A percentile compares a stretch with the other conserved stretches of the same genome.
Conservation (phyloP, 306 rosid species). For the Castanea sativa region DNA sequence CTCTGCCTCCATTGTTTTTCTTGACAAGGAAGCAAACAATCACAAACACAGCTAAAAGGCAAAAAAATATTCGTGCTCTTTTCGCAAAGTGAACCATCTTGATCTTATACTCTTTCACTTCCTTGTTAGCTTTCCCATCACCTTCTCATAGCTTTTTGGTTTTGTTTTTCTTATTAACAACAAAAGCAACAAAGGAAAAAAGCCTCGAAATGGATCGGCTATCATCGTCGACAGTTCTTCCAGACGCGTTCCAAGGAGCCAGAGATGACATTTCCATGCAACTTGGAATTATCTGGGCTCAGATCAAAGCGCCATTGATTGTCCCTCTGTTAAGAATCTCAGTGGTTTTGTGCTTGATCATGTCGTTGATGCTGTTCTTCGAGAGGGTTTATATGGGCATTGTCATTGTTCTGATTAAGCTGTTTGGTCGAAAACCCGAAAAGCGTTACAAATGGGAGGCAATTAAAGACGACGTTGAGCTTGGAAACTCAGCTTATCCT, state of each 20-base stretch:
- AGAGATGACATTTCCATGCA: slow-evolving; percentile 51
- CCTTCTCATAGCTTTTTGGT: slow-evolving; percentile 5
- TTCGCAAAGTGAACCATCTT: background rate
- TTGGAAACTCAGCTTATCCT: slow-evolving; percentile 69
- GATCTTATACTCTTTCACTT: background rate
- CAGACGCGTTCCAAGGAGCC: slow-evolving; percentile 44
- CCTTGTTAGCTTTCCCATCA: background rate
- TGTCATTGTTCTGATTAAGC: slow-evolving; percentile 50
- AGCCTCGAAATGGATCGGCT: slow-evolving; percentile 52
- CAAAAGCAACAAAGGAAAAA: background rate
- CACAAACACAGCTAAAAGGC: background rate
- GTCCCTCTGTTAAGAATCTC: slow-evolving; percentile 56
- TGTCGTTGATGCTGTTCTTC: slow-evolving; percentile 67
- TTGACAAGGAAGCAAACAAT: slow-evolving; percentile 52
- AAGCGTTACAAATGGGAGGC: slow-evolving; percentile 81
- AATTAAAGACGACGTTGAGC: slow-evolving; percentile 65
- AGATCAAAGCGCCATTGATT: slow-evolving; percentile 60
- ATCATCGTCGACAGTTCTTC: slow-evolving; percentile 38
- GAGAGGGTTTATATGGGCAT: slow-evolving; percentile 79
- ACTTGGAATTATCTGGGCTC: slow-evolving; percentile 48
- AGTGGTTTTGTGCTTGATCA: slow-evolving; percentile 52
- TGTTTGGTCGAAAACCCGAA: slow-evolving; percentile 63
- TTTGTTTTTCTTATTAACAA: slow-evolving; percentile 8
- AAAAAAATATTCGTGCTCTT: slow-evolving; percentile 26
- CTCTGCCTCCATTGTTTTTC: slow-evolving; percentile 42